Evolutionary conservation across 2,329 filamentous ascomycete genomes (phyloP).

Genomic region (Colletotrichum nymphaeae): DNA sequence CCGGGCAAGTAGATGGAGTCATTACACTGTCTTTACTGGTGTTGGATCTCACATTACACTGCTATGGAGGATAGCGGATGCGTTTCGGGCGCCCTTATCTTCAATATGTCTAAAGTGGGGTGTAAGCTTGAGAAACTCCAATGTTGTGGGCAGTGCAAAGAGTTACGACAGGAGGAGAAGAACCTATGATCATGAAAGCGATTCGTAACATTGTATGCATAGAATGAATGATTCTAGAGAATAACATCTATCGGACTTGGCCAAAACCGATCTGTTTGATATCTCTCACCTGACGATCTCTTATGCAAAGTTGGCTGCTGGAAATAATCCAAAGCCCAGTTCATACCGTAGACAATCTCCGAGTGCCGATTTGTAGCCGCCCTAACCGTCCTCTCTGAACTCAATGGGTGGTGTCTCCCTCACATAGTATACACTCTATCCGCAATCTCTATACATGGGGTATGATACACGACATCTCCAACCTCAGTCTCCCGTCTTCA

Average conservation of each 20-base stretch:
- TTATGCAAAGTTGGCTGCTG: background rate
- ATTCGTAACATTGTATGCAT: background rate
- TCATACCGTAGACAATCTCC: background rate
- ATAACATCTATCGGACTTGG: background rate
- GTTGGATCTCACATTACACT: no score
- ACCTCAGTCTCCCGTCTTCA: background rate
- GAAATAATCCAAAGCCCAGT: background rate
- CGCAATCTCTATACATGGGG: constrained; percentile 10
- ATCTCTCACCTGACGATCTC: background rate
- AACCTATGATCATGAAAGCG: background rate
- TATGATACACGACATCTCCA: background rate
- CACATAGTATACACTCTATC: constrained; percentile 24
- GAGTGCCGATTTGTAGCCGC: background rate
- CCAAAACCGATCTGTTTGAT: background rate
- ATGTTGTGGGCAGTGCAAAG: background rate
- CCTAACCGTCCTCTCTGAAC: background rate
- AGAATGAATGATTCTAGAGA: background rate
- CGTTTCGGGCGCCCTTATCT: no score
- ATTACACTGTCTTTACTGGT: no score
- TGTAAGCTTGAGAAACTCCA: background rate
- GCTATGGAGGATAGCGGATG: no score
- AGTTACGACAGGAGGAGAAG: background rate
- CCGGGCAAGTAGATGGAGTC: no score
- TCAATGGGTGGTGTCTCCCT: background rate
- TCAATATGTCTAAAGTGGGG: no score